Evolutionary conservation across 2,329 filamentous ascomycete genomes (phyloP).

Genomic region (Sphaerulina musiva): DNA sequence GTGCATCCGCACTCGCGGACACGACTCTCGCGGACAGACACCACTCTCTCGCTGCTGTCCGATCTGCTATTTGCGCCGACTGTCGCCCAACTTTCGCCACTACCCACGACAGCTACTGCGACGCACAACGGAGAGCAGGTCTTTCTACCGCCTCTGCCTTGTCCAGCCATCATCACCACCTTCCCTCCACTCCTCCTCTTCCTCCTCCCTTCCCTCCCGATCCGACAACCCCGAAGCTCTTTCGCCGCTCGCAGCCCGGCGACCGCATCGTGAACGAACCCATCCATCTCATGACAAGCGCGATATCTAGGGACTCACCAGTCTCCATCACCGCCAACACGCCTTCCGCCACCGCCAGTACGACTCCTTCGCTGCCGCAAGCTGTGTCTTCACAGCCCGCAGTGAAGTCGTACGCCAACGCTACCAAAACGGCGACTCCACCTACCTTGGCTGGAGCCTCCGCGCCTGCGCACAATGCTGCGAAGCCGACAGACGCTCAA

Average conservation of each 20-base stretch:
- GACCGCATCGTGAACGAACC: slow-evolving; percentile 8
- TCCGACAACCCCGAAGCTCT: neutral
- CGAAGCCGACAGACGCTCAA: slow-evolving; percentile 60
- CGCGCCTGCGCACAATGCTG: slow-evolving; percentile 41
- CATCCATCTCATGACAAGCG: slow-evolving; percentile 55
- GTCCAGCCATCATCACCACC: neutral
- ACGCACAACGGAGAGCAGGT: slow-evolving; percentile 1
- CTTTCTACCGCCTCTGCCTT: slow-evolving; percentile 1
- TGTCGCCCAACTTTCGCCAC: slow-evolving; percentile 5
- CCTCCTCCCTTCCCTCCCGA: too few species aligned
- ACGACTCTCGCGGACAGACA: neutral
- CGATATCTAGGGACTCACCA: slow-evolving; percentile 48
- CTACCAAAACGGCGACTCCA: slow-evolving; percentile 50
- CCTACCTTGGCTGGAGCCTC: slow-evolving; percentile 50
- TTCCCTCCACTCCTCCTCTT: neutral
- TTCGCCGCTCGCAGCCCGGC: slow-evolving; percentile 4
- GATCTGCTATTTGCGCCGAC: slow-evolving; percentile 2
- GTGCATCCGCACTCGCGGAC: neutral
- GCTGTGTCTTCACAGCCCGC: slow-evolving; percentile 49
- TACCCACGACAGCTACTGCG: slow-evolving; percentile 10
- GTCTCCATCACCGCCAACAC: slow-evolving; percentile 44
- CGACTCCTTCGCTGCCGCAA: slow-evolving; percentile 45
- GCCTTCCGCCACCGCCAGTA: slow-evolving; percentile 46
- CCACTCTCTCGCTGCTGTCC: neutral
- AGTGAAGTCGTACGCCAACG: slow-evolving; percentile 56